Evolutionary conservation across 495 filamentous ascomycete species (phyloP), one percentile per base, ranked within the genome.

Genomic region (Penicillium canescens): DNA sequence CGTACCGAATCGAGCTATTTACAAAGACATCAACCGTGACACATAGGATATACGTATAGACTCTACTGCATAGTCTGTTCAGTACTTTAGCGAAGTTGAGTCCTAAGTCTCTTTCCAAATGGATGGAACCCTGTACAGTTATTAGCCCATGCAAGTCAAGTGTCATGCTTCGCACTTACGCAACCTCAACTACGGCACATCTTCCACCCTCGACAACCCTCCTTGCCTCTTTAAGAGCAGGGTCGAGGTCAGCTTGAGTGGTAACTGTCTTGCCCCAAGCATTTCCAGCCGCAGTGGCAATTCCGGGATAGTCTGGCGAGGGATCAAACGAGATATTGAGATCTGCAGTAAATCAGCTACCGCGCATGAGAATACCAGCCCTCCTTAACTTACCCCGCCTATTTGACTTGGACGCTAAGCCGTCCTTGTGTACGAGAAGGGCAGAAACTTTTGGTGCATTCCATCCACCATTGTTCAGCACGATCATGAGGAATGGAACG

Each of bases 401-500:
- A 11, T 64, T 61, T 0, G 61, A 50, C 40, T 61, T 64, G 1
- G 61, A 64, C 0, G 58, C 55, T 13, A 64, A 28, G 11, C 89
- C 89, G 20, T 88, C 69, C 1, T 89, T 86, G 56, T 92, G 89
- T 6, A 92, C 89, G 8, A 92, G 82, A 12, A 87, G 74, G 34
- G 89, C 72, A 6, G 85, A 89, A 53, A 78, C 81, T 20, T 82
- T 77, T 1, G 89, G 90, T 0, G 89, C 90, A 51, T 93, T 89
- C 89, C 89, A 93, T 48, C 91, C 90, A 6, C 51, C 52, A 65
- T 96, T 96, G 62, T 96, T 96, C 45, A 96, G 65, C 3, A 96
- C 87, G 53, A 96, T 87, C 0, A 90, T 91, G 47, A 96, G 71
- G n/a, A 94, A 80, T 1, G 92, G 91, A 41, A 96, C 89, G n/a